These are phyloP conservation scores for Yamadazyma jaroonii DNA, from an alignment of 1,139 yeast species.

Conservation along the genomic window DNA sequence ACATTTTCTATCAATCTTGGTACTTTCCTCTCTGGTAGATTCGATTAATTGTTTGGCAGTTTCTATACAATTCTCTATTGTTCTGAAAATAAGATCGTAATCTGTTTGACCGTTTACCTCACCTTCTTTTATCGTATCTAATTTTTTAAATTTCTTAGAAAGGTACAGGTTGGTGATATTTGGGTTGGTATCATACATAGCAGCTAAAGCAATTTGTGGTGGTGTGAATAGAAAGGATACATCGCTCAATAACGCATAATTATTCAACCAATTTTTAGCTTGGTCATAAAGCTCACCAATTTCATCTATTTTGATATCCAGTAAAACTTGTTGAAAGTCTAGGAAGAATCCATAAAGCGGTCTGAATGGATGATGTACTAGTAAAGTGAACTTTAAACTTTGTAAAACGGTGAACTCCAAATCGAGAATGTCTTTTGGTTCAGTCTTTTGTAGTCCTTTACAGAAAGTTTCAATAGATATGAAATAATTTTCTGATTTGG, in stretches of 20 bases:
- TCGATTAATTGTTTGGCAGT: constrained; percentile 39
- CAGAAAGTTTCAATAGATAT: constrained; percentile 83
- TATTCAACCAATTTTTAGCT: constrained; percentile 63
- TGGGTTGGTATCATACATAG: constrained; percentile 65
- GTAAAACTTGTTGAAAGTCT: constrained; percentile 70
- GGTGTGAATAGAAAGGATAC: constrained; percentile 80
- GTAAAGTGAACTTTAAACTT: constrained; percentile 71
- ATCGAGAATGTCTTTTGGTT: constrained; percentile 65
- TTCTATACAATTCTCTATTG: constrained; percentile 50
- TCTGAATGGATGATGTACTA: constrained; percentile 84
- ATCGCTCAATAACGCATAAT: constrained; percentile 67
- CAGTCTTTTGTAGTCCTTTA: constrained; percentile 61
- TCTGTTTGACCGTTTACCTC: constrained; percentile 15
- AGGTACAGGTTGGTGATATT: constrained; percentile 66
- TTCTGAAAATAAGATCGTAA: constrained; percentile 41
- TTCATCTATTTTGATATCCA: constrained; percentile 38
- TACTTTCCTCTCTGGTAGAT: constrained; percentile 61
- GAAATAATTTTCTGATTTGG: constrained; percentile 88
- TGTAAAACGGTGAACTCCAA: constrained; percentile 77
- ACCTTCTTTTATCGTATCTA: constrained; percentile 15
- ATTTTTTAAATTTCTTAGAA: constrained; percentile 42
- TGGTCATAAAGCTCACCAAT: constrained; percentile 61
- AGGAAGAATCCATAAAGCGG: constrained; percentile 90
- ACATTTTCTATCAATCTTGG: constrained; percentile 58
- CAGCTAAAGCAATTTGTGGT: constrained; percentile 92